Base-by-base conservation (phyloP, 352 stramenopile genomes). In the Phytopythium aichiense region DNA sequence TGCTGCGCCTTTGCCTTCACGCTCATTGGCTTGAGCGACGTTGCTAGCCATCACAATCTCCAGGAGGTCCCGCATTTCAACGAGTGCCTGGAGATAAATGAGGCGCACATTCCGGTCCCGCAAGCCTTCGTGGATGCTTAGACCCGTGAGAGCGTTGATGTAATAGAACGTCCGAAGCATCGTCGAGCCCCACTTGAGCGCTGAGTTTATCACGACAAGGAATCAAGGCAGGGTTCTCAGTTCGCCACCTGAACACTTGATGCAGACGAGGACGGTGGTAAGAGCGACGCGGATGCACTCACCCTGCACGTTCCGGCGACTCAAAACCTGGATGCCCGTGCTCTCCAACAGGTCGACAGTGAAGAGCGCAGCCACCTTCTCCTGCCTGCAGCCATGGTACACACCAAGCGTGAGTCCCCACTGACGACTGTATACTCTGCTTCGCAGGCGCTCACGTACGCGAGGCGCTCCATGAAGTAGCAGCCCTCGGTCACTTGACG, bases 141-240 rank as follows among this genome's bases (percentile, higher is more conserved):
- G 61, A 22, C 73, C 79, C 2, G 82, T 89, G 46, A 93, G 63
- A 1, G 84, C 84, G 38, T 89, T 90, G 49, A 93, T 69, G 53
- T 88, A 89, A 63, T 95, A 93, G 50, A 95, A 91, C 46, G 74
- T 77, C 5, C 79, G 85, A 38, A 92, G 40, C 79, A 93, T 90
- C 25, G 81, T 79, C 60, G 76, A 84, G 25, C 84, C 85, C 86
- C 86, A 95, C 60, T 93, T 91, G 22, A 93, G 71, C 28, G 82
- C 86, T 89, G 54, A 7, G 43, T 0, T 13, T 3, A 33, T 43
- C 23, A 13, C 8, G 12, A 1, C 35, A 16, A 40, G 35, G 15
- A 11, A 15, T 11, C 35, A 40, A 40, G 35, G 9, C 35, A 40
- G 12, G 35, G 12, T 11, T 11, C 8, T 40, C 35, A 40, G 35